Base-by-base conservation (phyloP, 495 filamentous ascomycete genomes). In the Viridothelium virens region DNA sequence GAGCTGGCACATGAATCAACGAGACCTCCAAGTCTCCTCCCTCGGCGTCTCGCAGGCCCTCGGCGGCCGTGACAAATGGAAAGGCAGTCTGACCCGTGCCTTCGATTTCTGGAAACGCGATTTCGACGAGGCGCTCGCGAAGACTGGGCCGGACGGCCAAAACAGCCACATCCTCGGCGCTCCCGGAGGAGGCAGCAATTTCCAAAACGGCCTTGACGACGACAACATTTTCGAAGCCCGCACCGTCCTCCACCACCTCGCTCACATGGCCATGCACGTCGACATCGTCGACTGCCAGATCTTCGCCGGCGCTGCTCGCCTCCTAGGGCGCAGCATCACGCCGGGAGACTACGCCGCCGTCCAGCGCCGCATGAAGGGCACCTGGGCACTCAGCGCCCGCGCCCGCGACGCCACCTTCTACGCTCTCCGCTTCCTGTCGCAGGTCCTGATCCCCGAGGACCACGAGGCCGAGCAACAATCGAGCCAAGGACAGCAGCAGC, bases 201-300 rank as follows among this genome's bases (percentile, higher is more conserved):
- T 63, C 68, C 63, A 73, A 61, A 70, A 74, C 66, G 64, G 71
- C 47, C 66, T 81, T 18, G 87, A 91, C 63, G 86, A 89, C 62
- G 90, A 92, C 66, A 87, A 89, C 62, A 85, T 92, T 31, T 92
- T 92, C 68, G 90, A 97, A 72, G 89, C 86, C 69, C 85, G 91
- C 56, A 93, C 87, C 33, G 92, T 96, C 18, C 79, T 97, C 56
- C 93, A 98, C 72, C 90, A 93, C 67, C 79, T 98, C 9, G 95
- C 94, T 2, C 94, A 98, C 74, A 97, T 98, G 91, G 91, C 90
- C 2, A 96, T 96, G 82, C 93, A 97, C 74, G 93, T 97, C 9
- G 94, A 97, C 73, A 90, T 97, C 56, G 90, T 93, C n/a, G 93
- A 97, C 74, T 92, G 92, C 72, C 94, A 97, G 75, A 94, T 97